Percentiles rank a stretch among this genome's conserved stretches.
Conservation (phyloP, 495 filamentous ascomycete species). For the Penicillium herquei region DNA sequence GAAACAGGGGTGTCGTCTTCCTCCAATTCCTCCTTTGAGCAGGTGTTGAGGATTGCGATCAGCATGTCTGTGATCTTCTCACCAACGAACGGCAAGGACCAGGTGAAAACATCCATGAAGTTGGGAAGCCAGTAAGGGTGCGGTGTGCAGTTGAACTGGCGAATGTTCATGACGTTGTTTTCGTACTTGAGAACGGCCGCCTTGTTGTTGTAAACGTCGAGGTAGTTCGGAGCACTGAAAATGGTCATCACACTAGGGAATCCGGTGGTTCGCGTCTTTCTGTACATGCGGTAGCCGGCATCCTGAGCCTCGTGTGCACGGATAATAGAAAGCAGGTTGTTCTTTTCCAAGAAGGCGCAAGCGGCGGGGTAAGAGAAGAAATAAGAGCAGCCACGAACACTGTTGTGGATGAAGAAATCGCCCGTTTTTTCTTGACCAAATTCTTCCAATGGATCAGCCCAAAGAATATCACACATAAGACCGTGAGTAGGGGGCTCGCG, state of each 20-base stretch:
- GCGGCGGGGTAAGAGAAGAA: conserved; percentile 99
- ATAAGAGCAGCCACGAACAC: conserved; percentile 97
- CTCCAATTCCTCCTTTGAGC: conserved; percentile 93
- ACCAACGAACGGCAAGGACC: conserved; percentile 97
- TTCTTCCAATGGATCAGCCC: conserved; percentile 98
- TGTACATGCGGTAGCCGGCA: conserved; percentile 97
- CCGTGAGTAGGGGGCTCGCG: conserved; percentile 95
- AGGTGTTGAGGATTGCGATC: conserved; percentile 95
- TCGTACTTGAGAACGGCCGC: conserved; percentile 98
- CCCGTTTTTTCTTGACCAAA: conserved; percentile 98
- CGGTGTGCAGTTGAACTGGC: conserved; percentile 98
- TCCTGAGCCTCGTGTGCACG: conserved; percentile 99
- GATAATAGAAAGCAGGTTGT: conserved; percentile 96
- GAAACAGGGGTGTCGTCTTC: conserved; percentile 76
- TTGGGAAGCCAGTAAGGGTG: conserved; percentile 99
- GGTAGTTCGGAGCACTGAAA: conserved; percentile 97
- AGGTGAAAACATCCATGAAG: conserved; percentile 99
- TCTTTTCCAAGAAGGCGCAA: conserved; percentile 97
- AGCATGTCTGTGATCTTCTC: conserved; percentile 99
- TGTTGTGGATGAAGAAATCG: conserved; percentile 96
- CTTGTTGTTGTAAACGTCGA: conserved; percentile 99
- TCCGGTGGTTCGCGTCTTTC: conserved; percentile 94
- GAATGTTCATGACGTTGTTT: conserved; percentile 99
- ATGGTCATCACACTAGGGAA: conserved; percentile 99
- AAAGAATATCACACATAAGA: conserved; percentile 98